Evolutionary conservation across 345 rosid species (phyloP).

Genomic region (Carallia pectinifolia): DNA sequence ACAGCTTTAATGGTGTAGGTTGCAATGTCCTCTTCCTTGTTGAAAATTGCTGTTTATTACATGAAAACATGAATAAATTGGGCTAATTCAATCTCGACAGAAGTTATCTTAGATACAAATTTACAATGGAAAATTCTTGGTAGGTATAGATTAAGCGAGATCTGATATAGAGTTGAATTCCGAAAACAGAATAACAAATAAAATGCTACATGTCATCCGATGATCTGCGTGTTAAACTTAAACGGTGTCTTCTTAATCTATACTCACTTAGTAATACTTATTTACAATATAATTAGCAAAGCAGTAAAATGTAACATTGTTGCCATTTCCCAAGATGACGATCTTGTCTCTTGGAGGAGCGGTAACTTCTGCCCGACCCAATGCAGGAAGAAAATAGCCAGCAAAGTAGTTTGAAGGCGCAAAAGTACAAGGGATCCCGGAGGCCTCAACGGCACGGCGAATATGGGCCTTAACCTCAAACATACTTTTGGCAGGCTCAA

Average conservation of each 20-base stretch:
- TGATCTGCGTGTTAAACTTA: no score
- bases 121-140: no score
- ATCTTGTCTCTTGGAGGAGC: constrained; percentile 26
- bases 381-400: constrained; percentile 3
- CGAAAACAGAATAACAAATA: no score
- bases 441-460: constrained; percentile 26
- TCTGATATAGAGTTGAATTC: no score
- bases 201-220: no score
- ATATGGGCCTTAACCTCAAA: constrained; percentile 23
- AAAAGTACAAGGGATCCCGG: constrained; percentile 27
- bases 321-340: constrained; percentile 28
- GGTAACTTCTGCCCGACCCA: constrained; percentile 11
- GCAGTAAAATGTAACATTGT: neutral
- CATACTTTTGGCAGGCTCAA: constrained; percentile 29
- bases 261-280: no score
- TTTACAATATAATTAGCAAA: no score
- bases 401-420: constrained; percentile 20
- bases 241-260: no score
- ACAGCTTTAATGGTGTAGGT: constrained; percentile 36
- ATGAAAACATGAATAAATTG: neutral
- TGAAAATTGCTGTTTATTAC: constrained; percentile 15
- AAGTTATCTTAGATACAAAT: no score
- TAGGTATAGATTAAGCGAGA: no score
- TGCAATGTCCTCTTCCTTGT: constrained; percentile 23
- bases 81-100: neutral